These are phyloP conservation scores for Thymus mandschuricus DNA, from an alignment of 257 asterid genomes.

Conservation along the genomic window DNA sequence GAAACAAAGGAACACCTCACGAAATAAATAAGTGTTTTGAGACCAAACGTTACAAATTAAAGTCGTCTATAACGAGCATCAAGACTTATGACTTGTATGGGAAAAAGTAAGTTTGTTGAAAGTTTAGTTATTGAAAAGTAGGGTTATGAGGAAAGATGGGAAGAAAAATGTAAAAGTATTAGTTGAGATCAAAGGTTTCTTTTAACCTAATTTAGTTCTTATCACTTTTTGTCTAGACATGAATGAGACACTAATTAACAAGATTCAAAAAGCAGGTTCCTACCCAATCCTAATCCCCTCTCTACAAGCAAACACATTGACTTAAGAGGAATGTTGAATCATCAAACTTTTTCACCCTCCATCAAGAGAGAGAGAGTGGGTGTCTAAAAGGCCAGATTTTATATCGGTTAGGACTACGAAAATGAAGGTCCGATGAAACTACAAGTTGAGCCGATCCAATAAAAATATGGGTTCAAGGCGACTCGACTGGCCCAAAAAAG, in stretches of 20 bases:
- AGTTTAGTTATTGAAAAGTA: neutral
- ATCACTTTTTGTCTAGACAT: slow-evolving; percentile 25
- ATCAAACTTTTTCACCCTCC: neutral
- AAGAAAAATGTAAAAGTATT: slow-evolving; percentile 18
- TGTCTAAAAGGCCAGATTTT: no score
- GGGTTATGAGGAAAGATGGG: slow-evolving; percentile 22
- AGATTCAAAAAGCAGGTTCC: slow-evolving; percentile 29
- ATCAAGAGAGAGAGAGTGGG: neutral
- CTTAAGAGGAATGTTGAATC: slow-evolving; percentile 18
- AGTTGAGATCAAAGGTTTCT: slow-evolving; percentile 36
- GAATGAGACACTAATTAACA: slow-evolving; percentile 16
- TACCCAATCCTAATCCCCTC: slow-evolving; percentile 35
- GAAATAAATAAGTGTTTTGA: no score
- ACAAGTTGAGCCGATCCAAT: no score
- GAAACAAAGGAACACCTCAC: no score
- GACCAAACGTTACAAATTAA: no score
- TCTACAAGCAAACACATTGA: slow-evolving; percentile 25
- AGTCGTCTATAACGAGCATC: no score
- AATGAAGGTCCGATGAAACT: no score
- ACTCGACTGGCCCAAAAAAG: no score
- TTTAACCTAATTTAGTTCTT: slow-evolving; percentile 39
- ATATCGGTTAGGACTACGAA: no score
- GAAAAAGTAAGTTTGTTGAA: slow-evolving; percentile 2
- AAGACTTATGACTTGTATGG: neutral
- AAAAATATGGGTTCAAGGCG: no score